Base-by-base conservation (phyloP, 1,139 yeast species). In the Blastobotrys petasosporus region DNA sequence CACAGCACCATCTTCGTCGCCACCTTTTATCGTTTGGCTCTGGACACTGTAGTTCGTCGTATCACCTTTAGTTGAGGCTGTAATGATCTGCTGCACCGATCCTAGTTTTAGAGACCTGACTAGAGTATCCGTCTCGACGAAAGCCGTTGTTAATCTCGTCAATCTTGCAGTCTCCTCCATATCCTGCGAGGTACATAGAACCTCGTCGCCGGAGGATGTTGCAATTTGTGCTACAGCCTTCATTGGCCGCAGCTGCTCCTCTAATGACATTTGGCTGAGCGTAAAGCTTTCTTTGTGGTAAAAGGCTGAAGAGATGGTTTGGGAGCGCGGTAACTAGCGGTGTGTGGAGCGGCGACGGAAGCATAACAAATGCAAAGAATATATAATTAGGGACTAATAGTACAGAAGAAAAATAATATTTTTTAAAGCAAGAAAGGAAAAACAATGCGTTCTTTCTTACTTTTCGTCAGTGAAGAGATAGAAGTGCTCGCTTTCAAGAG, bases 101-200 rank as follows among this genome's bases (percentile, higher is more conserved):
- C 68, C 68, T 34, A 64, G 51, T 41, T 62, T 63, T 20, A 64
- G 54, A 15, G 51, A 51, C 39, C 47, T 46, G 5, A 65, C 57
- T 13, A 62, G 53, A 37, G 54, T 57, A 39, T 62, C 59, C 8
- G 56, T 45, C 31, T 53, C 54, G 8, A 53, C 54, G 47, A 59
- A 60, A 16, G 59, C 55, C 3, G 47, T 25, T n/a, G 57, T 50
- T 11, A 52, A 45, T 31, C 47, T 48, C 25, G 48, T 45, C 30
- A 52, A 32, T 41, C 47, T 48, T 8, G 47, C 25, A n/a, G 45
- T 37, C 33, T 47, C 45, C 2, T 47, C 50, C 1, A 39, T 39
- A 42, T 51, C 51, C 13, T 41, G 41, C 2, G 52, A 32, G 2
- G 54, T 49, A 23, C 51, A 46, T 31, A 54, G 29, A 5, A 56